These are phyloP conservation scores for Bipolaris cookei DNA, from an alignment of 2,329 filamentous ascomycete species.

Conservation along the genomic window DNA sequence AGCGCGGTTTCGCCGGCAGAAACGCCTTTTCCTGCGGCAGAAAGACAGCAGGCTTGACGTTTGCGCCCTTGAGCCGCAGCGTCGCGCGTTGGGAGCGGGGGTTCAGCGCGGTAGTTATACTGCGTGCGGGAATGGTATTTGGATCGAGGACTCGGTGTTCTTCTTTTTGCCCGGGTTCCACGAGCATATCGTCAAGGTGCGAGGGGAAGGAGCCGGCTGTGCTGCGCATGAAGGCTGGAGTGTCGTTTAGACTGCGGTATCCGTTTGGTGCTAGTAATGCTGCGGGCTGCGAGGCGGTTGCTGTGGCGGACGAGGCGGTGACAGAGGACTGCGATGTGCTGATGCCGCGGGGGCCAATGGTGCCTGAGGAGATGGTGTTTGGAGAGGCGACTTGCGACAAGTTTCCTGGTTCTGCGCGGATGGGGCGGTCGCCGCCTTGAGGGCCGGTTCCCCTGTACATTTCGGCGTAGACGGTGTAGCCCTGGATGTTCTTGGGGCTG, in stretches of 20 bases:
- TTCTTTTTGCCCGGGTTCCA: conserved; percentile 11
- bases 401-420: conserved; percentile 47
- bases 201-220: conserved; percentile 35
- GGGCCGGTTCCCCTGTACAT: conserved; percentile 55
- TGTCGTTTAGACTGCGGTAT: conserved; percentile 32
- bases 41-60: conserved; percentile 49
- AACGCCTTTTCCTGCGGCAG: conserved; percentile 56
- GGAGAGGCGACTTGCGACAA: conserved; percentile 43
- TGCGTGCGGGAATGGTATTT: conserved; percentile 20
- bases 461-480: conserved; percentile 57
- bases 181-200: conserved; percentile 26
- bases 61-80: conserved; percentile 42
- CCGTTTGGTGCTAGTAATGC: conserved; percentile 7
- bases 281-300: conserved; percentile 37
- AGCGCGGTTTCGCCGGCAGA: conserved; percentile 51
- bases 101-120: conserved; percentile 30
- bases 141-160: conserved; percentile 45
- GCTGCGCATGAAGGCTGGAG: conserved; percentile 19
- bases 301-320: conserved; percentile 53
- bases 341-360: conserved; percentile 28
- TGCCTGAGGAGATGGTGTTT: conserved; percentile 45
- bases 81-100: conserved; percentile 32
- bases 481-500: conserved; percentile 56
- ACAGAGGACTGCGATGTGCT: conserved; percentile 40
- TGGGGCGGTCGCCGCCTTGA: conserved; percentile 50